Evolutionary conservation across 306 rosid genomes (phyloP), one percentile per base, ranked within the genome.

Genomic region (Casuarina glauca): DNA sequence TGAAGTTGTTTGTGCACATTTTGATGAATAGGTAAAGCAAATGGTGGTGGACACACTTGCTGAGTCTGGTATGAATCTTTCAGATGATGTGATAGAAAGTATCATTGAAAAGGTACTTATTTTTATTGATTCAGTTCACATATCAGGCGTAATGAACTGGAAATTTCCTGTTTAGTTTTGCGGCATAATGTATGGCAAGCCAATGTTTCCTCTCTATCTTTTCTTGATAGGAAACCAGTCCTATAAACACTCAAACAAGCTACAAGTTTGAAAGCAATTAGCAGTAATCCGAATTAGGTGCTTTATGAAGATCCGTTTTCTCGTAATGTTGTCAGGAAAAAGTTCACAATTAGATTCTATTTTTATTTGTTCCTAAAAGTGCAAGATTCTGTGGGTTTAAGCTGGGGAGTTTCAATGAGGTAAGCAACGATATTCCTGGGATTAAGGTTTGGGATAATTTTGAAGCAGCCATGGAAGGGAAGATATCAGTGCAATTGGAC

Each of bases 31-130:
- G 96, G 87, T 93, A 57, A 93, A 89, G 86, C 94, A 86, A 87
- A 89, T 93, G 97, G 94, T 90, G 58, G 96, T 93, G 69, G 96
- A 93, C 39, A 93, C 94, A 52, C 94, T 93, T 35, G 88, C 96
- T 74, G 97, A 93, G 82, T 88, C 96, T 71, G 94, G 91, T 5
- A 93, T 93, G 96, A 86, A 81, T 76, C 89, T 93, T 78, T 80
- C 97, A 1, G 94, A 93, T 80, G 93, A 84, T 4, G 90, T 88
- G 74, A 69, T 93, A 44, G 91, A 93, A 77, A 76, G 76, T 78
- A 93, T 93, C 76, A 89, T 93, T 72, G 91, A 89, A 74, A 90
- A 89, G 97, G 96, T 92, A 72, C 81, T 80, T 74, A 69, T 68
- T 73, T 74, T 55, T 69, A 76, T 62, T 54, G 57, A 76, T 69